These are phyloP conservation scores for Globisporangium radiosum DNA, from an alignment of 352 stramenopile species.

Conservation along the genomic window DNA sequence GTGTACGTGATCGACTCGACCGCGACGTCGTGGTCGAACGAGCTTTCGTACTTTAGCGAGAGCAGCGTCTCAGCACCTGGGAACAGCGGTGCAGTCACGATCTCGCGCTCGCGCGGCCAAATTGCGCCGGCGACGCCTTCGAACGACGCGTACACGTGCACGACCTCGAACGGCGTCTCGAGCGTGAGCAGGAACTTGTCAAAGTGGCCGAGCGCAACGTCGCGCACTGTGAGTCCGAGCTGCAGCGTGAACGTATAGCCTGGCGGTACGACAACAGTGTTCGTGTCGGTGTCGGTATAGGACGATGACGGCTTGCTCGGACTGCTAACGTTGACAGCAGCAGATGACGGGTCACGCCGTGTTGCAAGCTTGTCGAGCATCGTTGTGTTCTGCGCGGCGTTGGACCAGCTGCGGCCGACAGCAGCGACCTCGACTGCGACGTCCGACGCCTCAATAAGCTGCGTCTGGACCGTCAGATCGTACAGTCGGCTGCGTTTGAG, in stretches of 20 bases:
- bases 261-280: slow-evolving; percentile 15
- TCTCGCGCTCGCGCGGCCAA: slow-evolving; percentile 16
- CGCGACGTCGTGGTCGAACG: slow-evolving; percentile 29
- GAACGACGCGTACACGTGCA: slow-evolving; percentile 28
- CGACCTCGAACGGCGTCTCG: slow-evolving; percentile 26
- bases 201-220: slow-evolving; percentile 15
- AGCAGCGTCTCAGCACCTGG: slow-evolving; percentile 21
- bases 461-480: slow-evolving; percentile 17
- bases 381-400: not conserved
- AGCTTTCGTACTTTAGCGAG: slow-evolving; percentile 35
- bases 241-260: slow-evolving; percentile 16
- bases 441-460: slow-evolving; percentile 4
- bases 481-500: slow-evolving; percentile 15
- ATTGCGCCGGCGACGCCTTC: slow-evolving; percentile 27
- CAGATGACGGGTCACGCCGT: not conserved
- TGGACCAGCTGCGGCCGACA: slow-evolving; percentile 5
- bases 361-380: not conserved
- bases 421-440: slow-evolving; percentile 1
- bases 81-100: slow-evolving; percentile 33
- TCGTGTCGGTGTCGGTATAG: not conserved
- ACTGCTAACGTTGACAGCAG: too few species aligned
- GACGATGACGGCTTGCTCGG: too few species aligned
- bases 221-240: slow-evolving; percentile 20
- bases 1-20: slow-evolving; percentile 9
- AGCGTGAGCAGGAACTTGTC: slow-evolving; percentile 30